A percentile compares a stretch with the other conserved stretches of the same genome.
Evolutionary conservation across 2,329 filamentous ascomycete species (phyloP).

Genomic region (Sordariomycetes sp.): DNA sequence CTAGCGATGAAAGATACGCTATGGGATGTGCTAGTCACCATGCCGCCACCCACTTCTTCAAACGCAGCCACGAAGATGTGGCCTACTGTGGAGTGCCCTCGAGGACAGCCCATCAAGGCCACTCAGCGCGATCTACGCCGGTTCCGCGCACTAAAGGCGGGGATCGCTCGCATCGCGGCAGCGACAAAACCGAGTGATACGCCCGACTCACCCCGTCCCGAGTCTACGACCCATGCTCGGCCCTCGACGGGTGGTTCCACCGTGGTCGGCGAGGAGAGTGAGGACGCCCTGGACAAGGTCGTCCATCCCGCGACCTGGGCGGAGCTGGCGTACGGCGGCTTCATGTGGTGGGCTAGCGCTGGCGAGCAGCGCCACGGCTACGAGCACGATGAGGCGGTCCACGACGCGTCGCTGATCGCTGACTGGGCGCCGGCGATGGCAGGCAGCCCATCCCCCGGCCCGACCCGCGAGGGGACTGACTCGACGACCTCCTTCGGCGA

Average conservation of each 20-base stretch:
- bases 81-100: conserved; percentile 59
- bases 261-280: conserved; percentile 21
- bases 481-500: conserved; percentile 29
- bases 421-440: conserved; percentile 27
- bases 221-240: conserved; percentile 12
- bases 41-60: conserved; percentile 51
- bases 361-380: conserved; percentile 55
- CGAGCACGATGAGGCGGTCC: conserved; percentile 42
- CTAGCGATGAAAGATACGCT: conserved; percentile 73
- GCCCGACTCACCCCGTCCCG: conserved; percentile 15
- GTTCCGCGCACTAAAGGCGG: conserved; percentile 55
- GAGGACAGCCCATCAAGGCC: conserved; percentile 58
- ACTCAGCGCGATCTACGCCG: conserved; percentile 83
- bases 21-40: conserved; percentile 79
- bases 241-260: conserved; percentile 10
- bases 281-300: conserved; percentile 38
- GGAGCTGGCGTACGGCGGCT: conserved; percentile 64
- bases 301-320: conserved; percentile 56
- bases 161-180: conserved; percentile 34
- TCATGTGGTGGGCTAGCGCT: conserved; percentile 85
- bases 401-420: conserved; percentile 41
- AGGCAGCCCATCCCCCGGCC: conserved; percentile 6
- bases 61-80: conserved; percentile 50
- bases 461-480: conserved; percentile 13
- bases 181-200: conserved; percentile 11